These are phyloP conservation scores for Leptographium wingfieldii DNA, from an alignment of 2,329 filamentous ascomycete species.

Conservation along the genomic window DNA sequence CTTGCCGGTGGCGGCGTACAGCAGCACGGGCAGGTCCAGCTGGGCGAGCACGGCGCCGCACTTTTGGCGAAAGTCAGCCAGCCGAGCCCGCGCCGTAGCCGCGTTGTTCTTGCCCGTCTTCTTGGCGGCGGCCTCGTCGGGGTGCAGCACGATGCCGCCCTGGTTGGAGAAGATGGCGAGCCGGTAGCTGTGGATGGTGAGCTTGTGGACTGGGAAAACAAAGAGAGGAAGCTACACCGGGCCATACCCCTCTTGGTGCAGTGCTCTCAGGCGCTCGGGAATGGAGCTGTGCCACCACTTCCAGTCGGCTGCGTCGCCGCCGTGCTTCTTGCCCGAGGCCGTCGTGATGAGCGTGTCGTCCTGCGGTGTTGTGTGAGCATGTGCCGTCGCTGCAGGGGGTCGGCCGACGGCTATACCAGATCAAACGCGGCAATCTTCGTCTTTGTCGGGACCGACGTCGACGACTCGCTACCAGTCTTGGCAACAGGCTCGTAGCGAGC, in stretches of 20 bases:
- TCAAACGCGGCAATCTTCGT: slow-evolving; percentile 61
- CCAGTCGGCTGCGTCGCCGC: slow-evolving; percentile 65
- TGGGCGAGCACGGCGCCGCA: slow-evolving; percentile 54
- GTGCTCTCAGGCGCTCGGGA: slow-evolving; percentile 49
- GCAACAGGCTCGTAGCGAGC: slow-evolving; percentile 51
- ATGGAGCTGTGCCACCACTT: slow-evolving; percentile 80
- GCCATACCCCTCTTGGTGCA: slow-evolving; percentile 33
- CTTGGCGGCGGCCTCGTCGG: slow-evolving; percentile 27
- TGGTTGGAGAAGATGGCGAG: slow-evolving; percentile 84
- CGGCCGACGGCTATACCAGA: slow-evolving; percentile 26
- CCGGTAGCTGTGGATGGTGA: slow-evolving; percentile 48
- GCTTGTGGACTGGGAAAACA: no score
- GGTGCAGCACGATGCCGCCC: slow-evolving; percentile 63
- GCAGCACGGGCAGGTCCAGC: slow-evolving; percentile 60
- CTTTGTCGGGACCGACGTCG: neutral
- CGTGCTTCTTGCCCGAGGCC: slow-evolving; percentile 68
- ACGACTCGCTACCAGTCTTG: slow-evolving; percentile 9
- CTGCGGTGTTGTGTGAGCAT: slow-evolving; percentile 23
- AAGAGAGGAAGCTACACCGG: no score
- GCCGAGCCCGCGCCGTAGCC: slow-evolving; percentile 38
- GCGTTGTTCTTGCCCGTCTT: slow-evolving; percentile 40
- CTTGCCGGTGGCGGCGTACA: slow-evolving; percentile 78
- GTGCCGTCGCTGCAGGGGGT: no score
- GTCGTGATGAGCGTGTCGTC: slow-evolving; percentile 81
- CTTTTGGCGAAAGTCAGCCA: slow-evolving; percentile 75